phyloP scores from a whole-genome alignment of 306 rosid genomes.

The Quillaja saponaria region DNA sequence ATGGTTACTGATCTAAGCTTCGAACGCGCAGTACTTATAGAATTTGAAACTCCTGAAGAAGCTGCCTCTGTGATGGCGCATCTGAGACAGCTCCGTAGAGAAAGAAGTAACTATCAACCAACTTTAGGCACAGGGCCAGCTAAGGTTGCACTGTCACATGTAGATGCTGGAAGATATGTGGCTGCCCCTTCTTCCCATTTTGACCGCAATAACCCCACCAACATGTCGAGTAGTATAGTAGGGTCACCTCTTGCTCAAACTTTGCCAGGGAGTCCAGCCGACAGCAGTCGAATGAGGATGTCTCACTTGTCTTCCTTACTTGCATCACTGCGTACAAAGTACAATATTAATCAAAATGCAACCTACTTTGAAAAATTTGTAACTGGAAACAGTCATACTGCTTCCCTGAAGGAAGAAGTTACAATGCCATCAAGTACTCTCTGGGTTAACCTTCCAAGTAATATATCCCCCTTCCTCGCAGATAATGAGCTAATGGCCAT shows the following conservation, averaged over 20 bases:
- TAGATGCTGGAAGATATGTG: conserved; percentile 58
- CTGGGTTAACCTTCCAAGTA: conserved; percentile 57
- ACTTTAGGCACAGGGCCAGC: conserved; percentile 56
- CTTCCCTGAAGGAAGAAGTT: conserved; percentile 58
- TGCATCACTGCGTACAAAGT: conserved; percentile 55
- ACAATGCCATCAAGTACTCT: conserved; percentile 53
- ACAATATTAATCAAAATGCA: conserved; percentile 55
- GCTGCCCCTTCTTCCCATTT: conserved; percentile 54
- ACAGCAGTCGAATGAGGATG: conserved; percentile 49
- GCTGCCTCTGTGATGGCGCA: conserved; percentile 80
- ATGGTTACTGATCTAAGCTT: conserved; percentile 69
- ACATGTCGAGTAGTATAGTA: conserved; percentile 37
- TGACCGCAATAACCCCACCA: conserved; percentile 49
- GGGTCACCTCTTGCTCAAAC: conserved; percentile 63
- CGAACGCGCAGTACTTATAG: conserved; percentile 85
- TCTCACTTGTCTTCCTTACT: conserved; percentile 59
- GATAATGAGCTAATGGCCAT: conserved; percentile 69
- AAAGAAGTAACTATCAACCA: conserved; percentile 55
- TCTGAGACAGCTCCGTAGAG: conserved; percentile 75
- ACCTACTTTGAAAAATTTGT: conserved; percentile 51
- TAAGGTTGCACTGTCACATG: conserved; percentile 40
- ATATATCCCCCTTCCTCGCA: conserved; percentile 48
- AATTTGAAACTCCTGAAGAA: conserved; percentile 88
- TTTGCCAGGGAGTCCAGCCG: conserved; percentile 60
- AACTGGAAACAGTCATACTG: conserved; percentile 45